Conservation (phyloP, 495 filamentous ascomycete species). For the Evernia prunastri region DNA sequence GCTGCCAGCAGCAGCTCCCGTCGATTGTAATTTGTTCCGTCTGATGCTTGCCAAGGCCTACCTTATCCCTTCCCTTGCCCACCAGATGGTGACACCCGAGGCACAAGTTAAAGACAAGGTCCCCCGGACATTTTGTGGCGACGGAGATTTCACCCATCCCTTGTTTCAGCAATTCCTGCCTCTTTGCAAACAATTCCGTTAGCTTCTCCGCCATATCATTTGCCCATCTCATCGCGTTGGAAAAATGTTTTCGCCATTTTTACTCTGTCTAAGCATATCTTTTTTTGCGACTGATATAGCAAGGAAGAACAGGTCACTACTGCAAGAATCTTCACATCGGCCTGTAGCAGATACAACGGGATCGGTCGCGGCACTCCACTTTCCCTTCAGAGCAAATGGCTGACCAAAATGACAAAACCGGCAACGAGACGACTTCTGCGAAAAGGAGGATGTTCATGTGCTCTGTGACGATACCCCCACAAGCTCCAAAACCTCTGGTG, state of each 20-base stretch:
- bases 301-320: not conserved
- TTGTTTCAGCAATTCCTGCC: conserved; percentile 5
- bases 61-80: not conserved
- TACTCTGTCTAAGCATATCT: not conserved
- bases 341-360: not conserved
- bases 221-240: too few relatives aligned
- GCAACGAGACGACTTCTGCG: not conserved
- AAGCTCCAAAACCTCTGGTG: not conserved
- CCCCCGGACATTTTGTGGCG: not conserved
- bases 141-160: not conserved
- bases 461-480: not conserved
- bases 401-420: not conserved
- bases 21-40: not conserved
- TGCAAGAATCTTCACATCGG: not conserved
- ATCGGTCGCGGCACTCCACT: not conserved
- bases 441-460: not conserved
- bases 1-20: not conserved
- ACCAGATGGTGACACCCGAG: not conserved
- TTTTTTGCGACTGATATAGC: not conserved
- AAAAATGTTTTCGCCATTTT: not conserved
- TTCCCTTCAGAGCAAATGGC: not conserved
- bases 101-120: not conserved
- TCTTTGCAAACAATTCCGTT: not conserved
- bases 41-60: not conserved
- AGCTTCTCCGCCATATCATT: not conserved